A percentile compares a stretch with the other conserved stretches of the same genome.
Conservation (phyloP, 2,329 filamentous ascomycete genomes). For the Claviceps sp. region DNA sequence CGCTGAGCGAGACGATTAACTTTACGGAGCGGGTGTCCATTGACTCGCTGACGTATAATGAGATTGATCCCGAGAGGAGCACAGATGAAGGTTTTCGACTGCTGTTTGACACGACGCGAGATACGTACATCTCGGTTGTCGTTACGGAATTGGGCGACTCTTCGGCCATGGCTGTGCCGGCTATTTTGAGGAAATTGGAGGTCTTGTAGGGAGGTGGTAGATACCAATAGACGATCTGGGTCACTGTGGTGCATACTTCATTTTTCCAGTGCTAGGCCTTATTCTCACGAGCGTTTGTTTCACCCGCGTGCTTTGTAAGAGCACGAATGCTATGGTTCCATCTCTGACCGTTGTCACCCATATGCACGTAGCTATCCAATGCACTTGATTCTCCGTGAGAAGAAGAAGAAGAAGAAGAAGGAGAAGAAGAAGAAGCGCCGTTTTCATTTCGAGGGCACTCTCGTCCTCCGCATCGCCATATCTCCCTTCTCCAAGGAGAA, state of each 20-base stretch:
- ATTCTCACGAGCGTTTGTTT: no score
- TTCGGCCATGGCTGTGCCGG: conserved; percentile 71
- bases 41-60: conserved; percentile 88
- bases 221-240: neutral
- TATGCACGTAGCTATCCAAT: no score
- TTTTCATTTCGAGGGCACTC: neutral
- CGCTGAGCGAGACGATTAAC: conserved; percentile 90
- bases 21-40: conserved; percentile 76
- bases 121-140: conserved; percentile 75
- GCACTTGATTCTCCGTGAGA: no score
- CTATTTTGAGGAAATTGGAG: conserved; percentile 43
- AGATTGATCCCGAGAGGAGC: conserved; percentile 66
- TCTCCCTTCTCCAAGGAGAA: neutral
- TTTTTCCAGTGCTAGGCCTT: no score
- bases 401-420: no score
- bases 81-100: conserved; percentile 43
- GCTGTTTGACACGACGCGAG: conserved; percentile 85
- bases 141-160: conserved; percentile 84
- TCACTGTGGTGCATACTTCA: no score
- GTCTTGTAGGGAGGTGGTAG: conserved; percentile 28
- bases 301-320: no score
- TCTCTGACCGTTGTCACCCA: no score
- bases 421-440: neutral
- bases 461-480: no score
- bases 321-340: no score